Evolutionary conservation across 371 early-diverging fungal species (phyloP).

Genomic region (Basidiobolus meristosporus): DNA sequence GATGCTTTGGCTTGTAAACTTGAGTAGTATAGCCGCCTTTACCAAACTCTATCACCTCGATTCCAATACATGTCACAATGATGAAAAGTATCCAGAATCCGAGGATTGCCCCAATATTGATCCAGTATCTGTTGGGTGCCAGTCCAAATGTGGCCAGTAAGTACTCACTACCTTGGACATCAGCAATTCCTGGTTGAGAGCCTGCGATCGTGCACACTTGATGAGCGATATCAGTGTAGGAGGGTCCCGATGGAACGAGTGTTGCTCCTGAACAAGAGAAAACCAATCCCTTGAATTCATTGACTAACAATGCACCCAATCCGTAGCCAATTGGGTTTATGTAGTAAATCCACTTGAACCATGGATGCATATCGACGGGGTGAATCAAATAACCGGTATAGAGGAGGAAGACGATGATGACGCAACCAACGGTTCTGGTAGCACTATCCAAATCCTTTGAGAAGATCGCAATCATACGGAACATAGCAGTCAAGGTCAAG

Average conservation of each 20-base stretch:
- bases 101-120: constrained; percentile 25
- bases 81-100: constrained; percentile 28
- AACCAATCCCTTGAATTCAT: constrained; percentile 30
- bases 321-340: constrained; percentile 47
- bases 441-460: constrained; percentile 32
- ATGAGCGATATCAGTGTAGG: constrained; percentile 18
- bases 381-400: constrained; percentile 49
- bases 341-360: constrained; percentile 52
- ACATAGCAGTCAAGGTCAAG: constrained; percentile 33
- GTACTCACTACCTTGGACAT: constrained; percentile 27
- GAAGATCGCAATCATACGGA: constrained; percentile 31
- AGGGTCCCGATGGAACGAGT: constrained; percentile 15
- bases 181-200: constrained; percentile 16
- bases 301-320: constrained; percentile 34
- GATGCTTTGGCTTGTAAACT: constrained; percentile 17
- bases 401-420: constrained; percentile 24
- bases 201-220: constrained; percentile 28
- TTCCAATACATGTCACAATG: constrained; percentile 18
- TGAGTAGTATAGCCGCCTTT: constrained; percentile 29
- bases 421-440: constrained; percentile 22
- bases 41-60: constrained; percentile 27
- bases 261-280: constrained; percentile 12
- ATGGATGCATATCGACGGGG: constrained; percentile 35
- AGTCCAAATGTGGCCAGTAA: constrained; percentile 16
- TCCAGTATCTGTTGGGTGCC: constrained; percentile 25